Base-by-base conservation (phyloP, 768 basidiomycete species). In the Suillus subluteus region DNA sequence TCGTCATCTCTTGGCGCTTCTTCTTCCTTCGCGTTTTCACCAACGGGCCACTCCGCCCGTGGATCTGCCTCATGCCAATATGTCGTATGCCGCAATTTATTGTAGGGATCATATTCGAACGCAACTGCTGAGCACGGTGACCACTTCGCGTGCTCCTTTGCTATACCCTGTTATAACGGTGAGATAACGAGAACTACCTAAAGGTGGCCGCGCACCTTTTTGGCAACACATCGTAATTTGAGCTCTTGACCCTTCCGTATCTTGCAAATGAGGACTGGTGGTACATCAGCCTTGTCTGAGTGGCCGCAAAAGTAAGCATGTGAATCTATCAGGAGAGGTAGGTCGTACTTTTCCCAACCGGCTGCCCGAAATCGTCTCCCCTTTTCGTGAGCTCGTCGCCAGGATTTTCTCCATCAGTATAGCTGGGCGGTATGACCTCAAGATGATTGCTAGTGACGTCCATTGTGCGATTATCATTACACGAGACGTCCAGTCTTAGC, bases 101-200 rank as follows among this genome's bases (percentile, higher is more conserved):
- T 99, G 82, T 98, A 86, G 15, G 98, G 98, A 78, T 99, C 98
- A 69, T 99, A 99, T 80, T 99, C 98, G 70, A 97, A 99, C 9
- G 91, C 88, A 21, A 99, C 90, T 9, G 98, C 95, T 2, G 95
- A 92, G 67, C 96, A 93, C 15, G 98, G 97, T 0, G 95, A 97
- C 95, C 97, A 99, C 80, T 99, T 99, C 15, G 98, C 96, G 75
- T 99, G 98, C 76, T 98, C 95, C 82, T 98, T 98, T 4, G 97
- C 95, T 67, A 98, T 91, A 50, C 97, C 97, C 97, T 98, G 73
- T n/a, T 43, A 54, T 26, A 26, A 16, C 44, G 32, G 40, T 30
- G 26, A 41, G 63, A 56, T 66, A 65, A 30, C 44, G 56, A 43
- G 38, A 62, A 37, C 38, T 40, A 8, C 30, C 7, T 26, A 21